These are phyloP conservation scores for Hippophae rhamnoides DNA, from an alignment of 306 rosid genomes.

Conservation along the genomic window DNA sequence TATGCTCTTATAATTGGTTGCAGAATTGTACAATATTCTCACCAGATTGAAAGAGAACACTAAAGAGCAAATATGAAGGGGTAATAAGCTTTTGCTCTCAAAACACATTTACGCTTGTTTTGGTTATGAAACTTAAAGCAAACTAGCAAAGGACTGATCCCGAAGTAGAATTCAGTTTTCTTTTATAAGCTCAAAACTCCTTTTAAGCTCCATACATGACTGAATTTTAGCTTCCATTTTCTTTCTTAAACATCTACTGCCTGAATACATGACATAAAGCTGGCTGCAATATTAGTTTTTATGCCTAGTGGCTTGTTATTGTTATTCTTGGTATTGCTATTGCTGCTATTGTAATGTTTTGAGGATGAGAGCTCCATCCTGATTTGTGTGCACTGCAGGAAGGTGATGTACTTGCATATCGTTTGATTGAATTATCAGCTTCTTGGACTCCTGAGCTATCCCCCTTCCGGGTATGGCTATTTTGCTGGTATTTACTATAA, in stretches of 20 bases:
- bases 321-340: not conserved
- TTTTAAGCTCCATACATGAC: too few species aligned
- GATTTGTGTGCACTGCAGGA: slow-evolving; percentile 37
- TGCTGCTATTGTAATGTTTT: slow-evolving; percentile 1
- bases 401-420: slow-evolving; percentile 74
- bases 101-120: too few species aligned
- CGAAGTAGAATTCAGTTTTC: too few species aligned
- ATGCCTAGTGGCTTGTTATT: not conserved
- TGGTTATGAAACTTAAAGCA: too few species aligned
- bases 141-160: too few species aligned
- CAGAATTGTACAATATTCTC: too few species aligned
- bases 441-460: slow-evolving; percentile 89
- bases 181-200: too few species aligned
- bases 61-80: too few species aligned
- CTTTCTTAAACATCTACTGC: not conserved
- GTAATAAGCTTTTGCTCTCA: too few species aligned
- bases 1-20: too few species aligned
- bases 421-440: slow-evolving; percentile 73
- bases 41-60: too few species aligned
- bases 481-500: slow-evolving; percentile 16
- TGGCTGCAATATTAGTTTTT: not conserved
- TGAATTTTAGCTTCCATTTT: too few species aligned
- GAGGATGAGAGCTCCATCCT: slow-evolving; percentile 1
- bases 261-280: slow-evolving; percentile 1
- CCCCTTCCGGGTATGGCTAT: slow-evolving; percentile 62